phyloP scores from a whole-genome alignment of 2,329 filamentous ascomycete genomes.

The Hymenotorrendiella dingleyae region DNA sequence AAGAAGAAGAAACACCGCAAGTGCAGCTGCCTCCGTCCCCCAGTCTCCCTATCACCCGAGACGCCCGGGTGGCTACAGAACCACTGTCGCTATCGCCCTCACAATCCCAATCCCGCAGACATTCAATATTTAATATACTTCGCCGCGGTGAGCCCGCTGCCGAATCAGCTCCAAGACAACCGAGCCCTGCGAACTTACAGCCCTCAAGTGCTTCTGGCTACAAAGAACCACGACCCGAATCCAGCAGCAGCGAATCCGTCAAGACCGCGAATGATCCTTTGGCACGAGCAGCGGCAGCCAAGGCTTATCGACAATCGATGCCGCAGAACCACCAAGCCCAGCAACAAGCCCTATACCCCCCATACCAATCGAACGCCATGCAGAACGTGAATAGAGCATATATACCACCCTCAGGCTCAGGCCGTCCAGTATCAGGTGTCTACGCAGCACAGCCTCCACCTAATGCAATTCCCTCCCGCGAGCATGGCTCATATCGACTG shows the following conservation, averaged over 20 bases:
- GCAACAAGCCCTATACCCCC: constrained; percentile 36
- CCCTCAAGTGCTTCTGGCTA: constrained; percentile 14
- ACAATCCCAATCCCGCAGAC: constrained; percentile 27
- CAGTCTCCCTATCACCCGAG: constrained; percentile 19
- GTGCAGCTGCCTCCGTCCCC: constrained; percentile 2
- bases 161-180: constrained; percentile 17
- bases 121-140: constrained; percentile 33
- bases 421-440: constrained; percentile 41
- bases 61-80: constrained; percentile 25
- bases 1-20: not conserved
- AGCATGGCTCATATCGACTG: constrained; percentile 43
- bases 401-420: constrained; percentile 29
- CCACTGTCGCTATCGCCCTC: constrained; percentile 9
- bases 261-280: constrained; percentile 20
- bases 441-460: constrained; percentile 36
- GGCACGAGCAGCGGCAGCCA: constrained; percentile 23
- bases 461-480: constrained; percentile 35
- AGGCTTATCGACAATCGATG: constrained; percentile 38
- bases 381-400: constrained; percentile 33
- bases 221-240: constrained; percentile 17
- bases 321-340: constrained; percentile 38
- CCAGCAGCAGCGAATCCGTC: constrained; percentile 29
- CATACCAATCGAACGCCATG: constrained; percentile 38
- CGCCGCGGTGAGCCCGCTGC: constrained; percentile 23
- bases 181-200: constrained; percentile 13